These are phyloP conservation scores for Hypoxylon sp. DNA, from an alignment of 2,329 filamentous ascomycete species.

Conservation along the genomic window DNA sequence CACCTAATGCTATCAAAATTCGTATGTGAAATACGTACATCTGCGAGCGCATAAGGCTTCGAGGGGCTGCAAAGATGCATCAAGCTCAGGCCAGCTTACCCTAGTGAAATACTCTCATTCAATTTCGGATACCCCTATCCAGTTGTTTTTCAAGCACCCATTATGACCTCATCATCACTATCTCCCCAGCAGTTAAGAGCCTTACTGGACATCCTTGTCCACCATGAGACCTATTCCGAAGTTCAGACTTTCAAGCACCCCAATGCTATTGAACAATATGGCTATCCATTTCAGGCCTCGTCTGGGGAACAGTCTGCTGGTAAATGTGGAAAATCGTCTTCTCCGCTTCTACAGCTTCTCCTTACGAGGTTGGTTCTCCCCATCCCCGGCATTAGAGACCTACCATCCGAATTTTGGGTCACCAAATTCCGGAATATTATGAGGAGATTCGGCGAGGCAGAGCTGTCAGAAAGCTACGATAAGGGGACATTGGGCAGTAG, in stretches of 20 bases:
- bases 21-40: background rate
- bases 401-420: conserved; percentile 76
- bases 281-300: conserved; percentile 73
- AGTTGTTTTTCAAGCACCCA: background rate
- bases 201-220: conserved; percentile 72
- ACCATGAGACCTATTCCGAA: conserved; percentile 74
- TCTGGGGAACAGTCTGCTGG: conserved; percentile 46
- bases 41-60: background rate
- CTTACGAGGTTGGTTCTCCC: conserved; percentile 75
- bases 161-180: conserved; percentile 47
- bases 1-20: background rate
- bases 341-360: conserved; percentile 78
- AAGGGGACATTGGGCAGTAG: conserved; percentile 81
- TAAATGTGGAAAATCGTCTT: conserved; percentile 60
- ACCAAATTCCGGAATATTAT: conserved; percentile 73
- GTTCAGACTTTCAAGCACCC: conserved; percentile 80
- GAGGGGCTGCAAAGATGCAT: conserved; percentile 8
- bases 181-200: conserved; percentile 63
- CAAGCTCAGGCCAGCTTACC: background rate
- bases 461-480: conserved; percentile 86
- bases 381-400: conserved; percentile 75
- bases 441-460: conserved; percentile 73
- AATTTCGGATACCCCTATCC: background rate
- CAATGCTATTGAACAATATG: conserved; percentile 75
- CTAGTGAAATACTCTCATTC: conserved; percentile 1